A percentile compares a stretch with the other conserved stretches of the same genome.
Conservation (phyloP, 495 filamentous ascomycete species). For the Penicillium antarcticum region DNA sequence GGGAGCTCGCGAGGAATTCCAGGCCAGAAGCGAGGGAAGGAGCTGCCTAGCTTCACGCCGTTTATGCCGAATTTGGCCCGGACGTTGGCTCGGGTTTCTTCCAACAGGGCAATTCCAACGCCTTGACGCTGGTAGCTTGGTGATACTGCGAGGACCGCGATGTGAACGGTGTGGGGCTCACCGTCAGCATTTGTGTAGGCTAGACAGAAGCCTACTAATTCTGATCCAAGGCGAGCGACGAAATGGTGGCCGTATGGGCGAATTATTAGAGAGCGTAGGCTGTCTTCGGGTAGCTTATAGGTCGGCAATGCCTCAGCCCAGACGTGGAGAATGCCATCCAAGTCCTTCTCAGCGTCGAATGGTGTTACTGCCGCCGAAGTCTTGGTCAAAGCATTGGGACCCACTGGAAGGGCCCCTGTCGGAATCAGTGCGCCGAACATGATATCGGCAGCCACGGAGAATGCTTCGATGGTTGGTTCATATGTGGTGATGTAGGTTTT, state of each 20-base stretch:
- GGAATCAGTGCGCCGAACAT: slow-evolving; percentile 36
- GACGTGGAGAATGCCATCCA: slow-evolving; percentile 25
- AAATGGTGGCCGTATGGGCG: slow-evolving; percentile 30
- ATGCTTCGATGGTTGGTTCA: slow-evolving; percentile 47
- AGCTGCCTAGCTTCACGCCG: slow-evolving; percentile 36
- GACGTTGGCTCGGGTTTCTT: slow-evolving; percentile 30
- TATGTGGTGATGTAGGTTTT: slow-evolving; percentile 47
- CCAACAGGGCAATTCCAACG: slow-evolving; percentile 41
- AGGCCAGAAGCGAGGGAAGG: slow-evolving; percentile 49
- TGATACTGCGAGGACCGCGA: slow-evolving; percentile 42
- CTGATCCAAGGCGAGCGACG: slow-evolving; percentile 26
- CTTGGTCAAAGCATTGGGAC: slow-evolving; percentile 10
- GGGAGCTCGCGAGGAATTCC: slow-evolving; percentile 42
- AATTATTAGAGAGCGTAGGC: slow-evolving; percentile 26
- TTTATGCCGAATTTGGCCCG: slow-evolving; percentile 20
- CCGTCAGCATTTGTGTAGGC: slow-evolving; percentile 29
- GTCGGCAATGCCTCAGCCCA: slow-evolving; percentile 44
- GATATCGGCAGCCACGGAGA: slow-evolving; percentile 36
- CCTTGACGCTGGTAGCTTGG: slow-evolving; percentile 37
- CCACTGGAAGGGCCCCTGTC: slow-evolving; percentile 38
- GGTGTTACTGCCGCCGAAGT: slow-evolving; percentile 13
- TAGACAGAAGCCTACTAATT: slow-evolving; percentile 44
- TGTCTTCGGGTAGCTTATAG: slow-evolving; percentile 30
- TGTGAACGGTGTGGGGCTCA: slow-evolving; percentile 23
- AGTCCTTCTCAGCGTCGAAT: slow-evolving; percentile 24